phyloP scores from a whole-genome alignment of 768 basidiomycete genomes.

The Psilocybe tampanensis region DNA sequence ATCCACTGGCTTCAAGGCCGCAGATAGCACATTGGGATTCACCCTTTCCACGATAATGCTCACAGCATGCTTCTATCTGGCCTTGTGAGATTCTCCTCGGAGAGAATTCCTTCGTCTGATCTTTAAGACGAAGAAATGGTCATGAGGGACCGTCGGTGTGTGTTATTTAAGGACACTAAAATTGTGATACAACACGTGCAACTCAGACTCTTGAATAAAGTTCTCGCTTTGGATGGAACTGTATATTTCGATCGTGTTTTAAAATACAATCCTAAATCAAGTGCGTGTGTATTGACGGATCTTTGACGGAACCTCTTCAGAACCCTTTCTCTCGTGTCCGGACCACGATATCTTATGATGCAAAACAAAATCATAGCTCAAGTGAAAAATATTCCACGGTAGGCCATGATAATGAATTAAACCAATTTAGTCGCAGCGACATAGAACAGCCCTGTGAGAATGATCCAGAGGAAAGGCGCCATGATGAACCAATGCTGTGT shows the following conservation, averaged over 20 bases:
- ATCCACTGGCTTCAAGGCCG: neutral
- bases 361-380: too few species aligned
- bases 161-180: neutral
- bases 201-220: neutral
- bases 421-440: too few species aligned
- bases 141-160: neutral
- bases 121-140: neutral
- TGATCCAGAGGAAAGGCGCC: too few species aligned
- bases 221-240: neutral
- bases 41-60: neutral
- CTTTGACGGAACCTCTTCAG: neutral
- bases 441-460: too few species aligned
- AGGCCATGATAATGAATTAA: too few species aligned
- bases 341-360: too few species aligned
- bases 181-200: neutral
- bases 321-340: too few species aligned
- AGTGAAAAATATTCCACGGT: too few species aligned
- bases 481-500: too few species aligned
- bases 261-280: neutral
- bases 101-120: neutral
- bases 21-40: neutral
- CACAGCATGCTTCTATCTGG: constrained; percentile 3
- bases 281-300: neutral
- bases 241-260: neutral
- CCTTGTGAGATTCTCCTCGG: constrained; percentile 1